Evolutionary conservation across 352 stramenopile genomes (phyloP).

Genomic region (Phytopythium mirpurense): DNA sequence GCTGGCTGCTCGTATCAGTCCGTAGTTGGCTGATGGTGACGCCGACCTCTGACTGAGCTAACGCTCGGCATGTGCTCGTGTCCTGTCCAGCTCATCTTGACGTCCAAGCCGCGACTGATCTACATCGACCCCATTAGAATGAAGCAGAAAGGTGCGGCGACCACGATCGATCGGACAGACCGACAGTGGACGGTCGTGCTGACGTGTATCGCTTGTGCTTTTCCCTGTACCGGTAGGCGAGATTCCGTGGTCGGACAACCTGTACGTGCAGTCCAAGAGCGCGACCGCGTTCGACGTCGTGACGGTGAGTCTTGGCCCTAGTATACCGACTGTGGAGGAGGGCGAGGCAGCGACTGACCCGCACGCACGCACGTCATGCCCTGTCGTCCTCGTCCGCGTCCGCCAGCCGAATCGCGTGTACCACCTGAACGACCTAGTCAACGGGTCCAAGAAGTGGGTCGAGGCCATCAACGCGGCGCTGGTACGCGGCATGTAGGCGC

Average conservation of each 20-base stretch:
- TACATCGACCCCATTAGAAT: slow-evolving; percentile 90
- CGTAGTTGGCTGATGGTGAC: too few species aligned
- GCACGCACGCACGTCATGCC: background rate
- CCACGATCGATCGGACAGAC: too few species aligned
- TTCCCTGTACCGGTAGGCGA: slow-evolving; percentile 43
- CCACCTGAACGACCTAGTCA: slow-evolving; percentile 85
- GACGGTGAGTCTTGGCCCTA: slow-evolving; percentile 56
- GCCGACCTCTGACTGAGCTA: too few species aligned
- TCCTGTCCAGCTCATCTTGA: slow-evolving; percentile 60
- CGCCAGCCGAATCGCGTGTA: slow-evolving; percentile 82
- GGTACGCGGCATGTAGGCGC: slow-evolving; percentile 51
- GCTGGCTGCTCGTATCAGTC: too few species aligned
- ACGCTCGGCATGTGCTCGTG: background rate
- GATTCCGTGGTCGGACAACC: slow-evolving; percentile 80
- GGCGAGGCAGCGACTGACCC: too few species aligned
- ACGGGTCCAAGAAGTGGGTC: slow-evolving; percentile 88
- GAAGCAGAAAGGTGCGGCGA: slow-evolving; percentile 66
- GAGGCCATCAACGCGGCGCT: slow-evolving; percentile 84
- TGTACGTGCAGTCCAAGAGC: slow-evolving; percentile 86
- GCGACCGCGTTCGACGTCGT: slow-evolving; percentile 82
- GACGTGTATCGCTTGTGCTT: background rate
- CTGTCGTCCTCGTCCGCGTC: too few species aligned
- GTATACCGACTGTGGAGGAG: too few species aligned
- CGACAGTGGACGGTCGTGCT: background rate
- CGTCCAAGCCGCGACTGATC: slow-evolving; percentile 81